Percentiles rank a stretch among this genome's conserved stretches.
Evolutionary conservation across 140 eudicot species (phyloP).

Genomic region (Bidens hawaiensis): DNA sequence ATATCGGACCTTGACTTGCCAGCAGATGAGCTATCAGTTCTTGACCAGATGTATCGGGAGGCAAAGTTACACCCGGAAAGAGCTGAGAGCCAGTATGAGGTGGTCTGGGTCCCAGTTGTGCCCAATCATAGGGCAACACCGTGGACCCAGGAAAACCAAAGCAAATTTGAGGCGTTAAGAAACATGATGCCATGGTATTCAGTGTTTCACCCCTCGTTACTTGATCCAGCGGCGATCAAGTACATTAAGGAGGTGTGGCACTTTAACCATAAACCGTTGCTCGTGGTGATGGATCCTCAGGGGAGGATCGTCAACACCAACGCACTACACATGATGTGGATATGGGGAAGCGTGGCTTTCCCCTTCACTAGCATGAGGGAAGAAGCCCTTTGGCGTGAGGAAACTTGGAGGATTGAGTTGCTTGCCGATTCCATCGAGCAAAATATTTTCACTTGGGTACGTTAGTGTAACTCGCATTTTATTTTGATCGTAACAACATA

Average conservation of each 20-base stretch:
- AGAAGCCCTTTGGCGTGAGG: slow-evolving; percentile 70
- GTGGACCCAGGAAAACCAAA: slow-evolving; percentile 31
- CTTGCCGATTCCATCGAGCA: slow-evolving; percentile 76
- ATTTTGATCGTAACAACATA: not conserved
- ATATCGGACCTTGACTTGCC: slow-evolving; percentile 75
- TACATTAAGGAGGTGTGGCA: slow-evolving; percentile 74
- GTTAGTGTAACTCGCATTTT: not conserved
- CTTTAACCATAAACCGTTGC: slow-evolving; percentile 60
- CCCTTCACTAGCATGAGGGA: slow-evolving; percentile 74
- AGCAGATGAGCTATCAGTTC: slow-evolving; percentile 59
- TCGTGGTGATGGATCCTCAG: slow-evolving; percentile 87
- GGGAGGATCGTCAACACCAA: slow-evolving; percentile 62
- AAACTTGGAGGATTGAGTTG: slow-evolving; percentile 68
- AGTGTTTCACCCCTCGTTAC: slow-evolving; percentile 59
- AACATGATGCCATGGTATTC: slow-evolving; percentile 82
- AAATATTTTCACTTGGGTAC: slow-evolving; percentile 57
- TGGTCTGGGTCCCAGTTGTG: slow-evolving; percentile 77
- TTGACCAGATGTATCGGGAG: slow-evolving; percentile 67
- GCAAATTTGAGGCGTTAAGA: slow-evolving; percentile 36
- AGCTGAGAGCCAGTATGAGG: slow-evolving; percentile 58
- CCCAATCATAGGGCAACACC: slow-evolving; percentile 27
- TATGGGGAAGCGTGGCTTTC: slow-evolving; percentile 85
- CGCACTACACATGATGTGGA: slow-evolving; percentile 83
- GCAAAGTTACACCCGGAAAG: slow-evolving; percentile 37
- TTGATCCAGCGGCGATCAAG: slow-evolving; percentile 67